phyloP scores from a whole-genome alignment of 495 filamentous ascomycete genomes.

The Xylaria sp. region DNA sequence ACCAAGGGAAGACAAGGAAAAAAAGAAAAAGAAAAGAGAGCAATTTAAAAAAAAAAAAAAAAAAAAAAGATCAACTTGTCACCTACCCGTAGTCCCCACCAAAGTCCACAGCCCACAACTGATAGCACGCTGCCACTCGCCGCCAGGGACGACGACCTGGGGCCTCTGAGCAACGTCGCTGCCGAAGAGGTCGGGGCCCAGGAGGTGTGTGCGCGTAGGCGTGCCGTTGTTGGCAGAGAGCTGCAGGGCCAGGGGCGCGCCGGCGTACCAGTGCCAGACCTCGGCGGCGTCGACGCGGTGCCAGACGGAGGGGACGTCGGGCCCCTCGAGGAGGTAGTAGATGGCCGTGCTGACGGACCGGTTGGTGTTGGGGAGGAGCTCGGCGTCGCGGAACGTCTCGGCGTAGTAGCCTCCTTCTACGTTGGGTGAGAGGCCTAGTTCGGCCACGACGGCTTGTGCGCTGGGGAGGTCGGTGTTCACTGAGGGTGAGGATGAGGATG shows the following conservation, averaged over 20 bases:
- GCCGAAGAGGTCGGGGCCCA: slow-evolving; percentile 50
- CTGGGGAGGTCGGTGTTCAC: too few species aligned
- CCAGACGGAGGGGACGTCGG: slow-evolving; percentile 49
- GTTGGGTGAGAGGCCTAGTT: slow-evolving; percentile 50
- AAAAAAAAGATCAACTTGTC: not conserved
- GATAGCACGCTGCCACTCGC: slow-evolving; percentile 53
- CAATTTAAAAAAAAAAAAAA: not conserved
- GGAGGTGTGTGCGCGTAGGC: slow-evolving; percentile 57
- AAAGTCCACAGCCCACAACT: slow-evolving; percentile 56
- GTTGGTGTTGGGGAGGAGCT: slow-evolving; percentile 30
- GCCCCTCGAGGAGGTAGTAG: slow-evolving; percentile 57
- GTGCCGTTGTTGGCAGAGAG: slow-evolving; percentile 40
- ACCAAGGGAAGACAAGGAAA: too few species aligned
- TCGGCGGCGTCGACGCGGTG: slow-evolving; percentile 56
- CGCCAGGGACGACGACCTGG: slow-evolving; percentile 48
- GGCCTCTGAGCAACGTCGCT: slow-evolving; percentile 42
- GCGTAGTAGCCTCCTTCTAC: slow-evolving; percentile 55
- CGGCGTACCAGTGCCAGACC: slow-evolving; percentile 59
- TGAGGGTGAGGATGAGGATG: too few species aligned
- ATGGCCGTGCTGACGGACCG: slow-evolving; percentile 57
- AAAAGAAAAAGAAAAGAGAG: not conserved
- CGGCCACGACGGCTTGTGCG: slow-evolving; percentile 47
- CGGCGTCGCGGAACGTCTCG: slow-evolving; percentile 53
- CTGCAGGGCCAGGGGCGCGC: slow-evolving; percentile 52
- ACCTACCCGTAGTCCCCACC: slow-evolving; percentile 53